Evolutionary conservation across 345 rosid species (phyloP).

Genomic region (Hirschfeldia incana): DNA sequence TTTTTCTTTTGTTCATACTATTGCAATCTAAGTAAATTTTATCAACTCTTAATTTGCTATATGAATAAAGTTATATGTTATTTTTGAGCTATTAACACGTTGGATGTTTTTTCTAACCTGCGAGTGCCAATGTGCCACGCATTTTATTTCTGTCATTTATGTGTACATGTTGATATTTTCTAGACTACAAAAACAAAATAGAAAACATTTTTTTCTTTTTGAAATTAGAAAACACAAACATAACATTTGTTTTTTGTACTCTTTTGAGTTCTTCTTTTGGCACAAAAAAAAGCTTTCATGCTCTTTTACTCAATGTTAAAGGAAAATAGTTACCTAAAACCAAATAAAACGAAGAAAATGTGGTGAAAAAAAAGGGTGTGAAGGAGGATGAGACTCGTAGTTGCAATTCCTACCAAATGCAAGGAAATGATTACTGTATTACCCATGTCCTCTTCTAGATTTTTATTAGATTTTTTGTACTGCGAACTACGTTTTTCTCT

Average conservation of each 20-base stretch:
- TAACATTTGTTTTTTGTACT: constrained; percentile 10
- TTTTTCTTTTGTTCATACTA: too few species aligned
- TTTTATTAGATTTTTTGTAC: constrained; percentile 5
- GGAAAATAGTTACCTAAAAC: background rate
- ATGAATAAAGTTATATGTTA: too few species aligned
- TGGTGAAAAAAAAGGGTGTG: constrained; percentile 15
- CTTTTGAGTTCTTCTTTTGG: background rate
- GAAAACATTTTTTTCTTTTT: background rate
- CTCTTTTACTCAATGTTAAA: background rate
- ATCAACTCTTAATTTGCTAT: too few species aligned
- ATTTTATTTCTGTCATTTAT: too few species aligned
- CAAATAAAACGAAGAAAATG: background rate
- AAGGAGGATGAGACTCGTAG: constrained; percentile 40
- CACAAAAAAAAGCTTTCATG: background rate
- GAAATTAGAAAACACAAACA: background rate
- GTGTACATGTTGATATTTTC: constrained; percentile 2
- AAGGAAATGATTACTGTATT: constrained; percentile 13
- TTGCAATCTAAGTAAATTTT: too few species aligned
- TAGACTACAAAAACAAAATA: constrained; percentile 5
- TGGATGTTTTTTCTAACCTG: too few species aligned
- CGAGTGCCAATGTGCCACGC: too few species aligned
- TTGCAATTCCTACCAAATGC: constrained; percentile 31
- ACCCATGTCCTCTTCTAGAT: constrained; percentile 14
- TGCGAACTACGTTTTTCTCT: background rate
- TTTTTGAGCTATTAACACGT: too few species aligned